Conservation (phyloP, 768 basidiomycete species). For the Suillus bovinus region DNA sequence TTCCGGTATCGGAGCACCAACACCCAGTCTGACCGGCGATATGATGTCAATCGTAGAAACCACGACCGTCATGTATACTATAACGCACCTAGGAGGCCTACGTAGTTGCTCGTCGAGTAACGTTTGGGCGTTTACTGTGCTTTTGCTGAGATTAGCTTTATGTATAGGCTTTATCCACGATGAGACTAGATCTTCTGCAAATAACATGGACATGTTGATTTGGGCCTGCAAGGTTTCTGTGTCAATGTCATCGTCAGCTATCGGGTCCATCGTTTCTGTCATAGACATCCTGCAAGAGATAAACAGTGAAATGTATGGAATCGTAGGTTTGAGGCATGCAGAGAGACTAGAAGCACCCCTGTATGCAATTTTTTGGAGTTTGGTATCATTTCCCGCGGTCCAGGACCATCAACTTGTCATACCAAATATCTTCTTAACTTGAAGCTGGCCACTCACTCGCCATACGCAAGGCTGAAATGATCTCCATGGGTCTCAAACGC, state of each 20-base stretch:
- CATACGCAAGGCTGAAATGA: not conserved
- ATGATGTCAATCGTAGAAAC: constrained; percentile 12
- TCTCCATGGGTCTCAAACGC: constrained; percentile 45
- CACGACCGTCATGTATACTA: not conserved
- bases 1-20: constrained; percentile 65
- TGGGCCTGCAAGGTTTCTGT: constrained; percentile 75
- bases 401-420: not conserved
- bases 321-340: constrained; percentile 5
- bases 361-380: not conserved
- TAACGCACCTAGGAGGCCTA: constrained; percentile 65
- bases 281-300: constrained; percentile 21
- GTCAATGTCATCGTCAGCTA: constrained; percentile 59
- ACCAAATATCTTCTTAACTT: not conserved
- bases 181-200: constrained; percentile 68
- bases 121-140: constrained; percentile 38
- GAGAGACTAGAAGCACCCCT: not conserved
- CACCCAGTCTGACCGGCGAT: constrained; percentile 57
- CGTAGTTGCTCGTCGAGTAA: constrained; percentile 69
- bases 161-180: constrained; percentile 71
- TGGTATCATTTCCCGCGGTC: constrained; percentile 5
- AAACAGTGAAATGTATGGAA: constrained; percentile 6
- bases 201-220: constrained; percentile 78
- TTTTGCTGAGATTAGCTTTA: constrained; percentile 38
- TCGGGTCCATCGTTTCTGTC: constrained; percentile 22
- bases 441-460: not conserved